These are phyloP conservation scores for Trypanosoma mega DNA, from an alignment of 208 protist genomes.

Conservation along the genomic window DNA sequence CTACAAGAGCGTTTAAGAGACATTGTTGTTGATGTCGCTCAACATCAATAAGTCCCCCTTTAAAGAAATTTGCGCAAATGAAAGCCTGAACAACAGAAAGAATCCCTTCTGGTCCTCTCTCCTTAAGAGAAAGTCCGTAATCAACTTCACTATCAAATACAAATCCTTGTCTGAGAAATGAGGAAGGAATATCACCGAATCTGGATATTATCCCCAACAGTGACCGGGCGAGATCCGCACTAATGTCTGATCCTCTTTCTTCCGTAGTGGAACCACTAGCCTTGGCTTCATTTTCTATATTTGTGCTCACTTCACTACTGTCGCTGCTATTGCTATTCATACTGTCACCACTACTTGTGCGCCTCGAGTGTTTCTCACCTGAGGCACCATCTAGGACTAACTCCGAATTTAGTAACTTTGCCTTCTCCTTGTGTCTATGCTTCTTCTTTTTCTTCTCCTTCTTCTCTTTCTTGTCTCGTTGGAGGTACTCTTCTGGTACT, in stretches of 20 bases:
- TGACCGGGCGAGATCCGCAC: slow-evolving; percentile 32
- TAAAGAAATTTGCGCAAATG: slow-evolving; percentile 62
- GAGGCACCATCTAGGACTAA: slow-evolving; percentile 6
- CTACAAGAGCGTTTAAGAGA: slow-evolving; percentile 48
- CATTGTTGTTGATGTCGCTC: slow-evolving; percentile 52
- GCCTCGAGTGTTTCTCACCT: not conserved
- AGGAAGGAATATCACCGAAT: slow-evolving; percentile 22
- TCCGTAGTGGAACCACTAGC: not conserved
- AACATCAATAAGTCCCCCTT: slow-evolving; percentile 52
- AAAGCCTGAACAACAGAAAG: slow-evolving; percentile 71
- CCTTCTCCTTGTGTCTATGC: slow-evolving; percentile 12
- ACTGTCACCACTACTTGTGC: not conserved
- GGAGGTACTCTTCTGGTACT: slow-evolving; percentile 45
- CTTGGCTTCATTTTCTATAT: not conserved
- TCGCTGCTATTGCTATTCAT: slow-evolving; percentile 13
- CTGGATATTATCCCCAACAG: slow-evolving; percentile 49
- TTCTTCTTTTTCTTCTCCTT: slow-evolving; percentile 29
- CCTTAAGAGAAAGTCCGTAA: slow-evolving; percentile 68
- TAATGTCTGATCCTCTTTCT: slow-evolving; percentile 11
- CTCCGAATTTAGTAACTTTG: too few species aligned
- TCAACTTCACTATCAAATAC: slow-evolving; percentile 56
- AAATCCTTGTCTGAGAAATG: slow-evolving; percentile 72
- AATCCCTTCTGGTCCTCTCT: slow-evolving; percentile 54
- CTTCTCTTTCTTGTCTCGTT: slow-evolving; percentile 34
- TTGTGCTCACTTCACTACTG: slow-evolving; percentile 7